phyloP scores from a whole-genome alignment of 2,329 filamentous ascomycete species.

The Claviceps fusiformis region DNA sequence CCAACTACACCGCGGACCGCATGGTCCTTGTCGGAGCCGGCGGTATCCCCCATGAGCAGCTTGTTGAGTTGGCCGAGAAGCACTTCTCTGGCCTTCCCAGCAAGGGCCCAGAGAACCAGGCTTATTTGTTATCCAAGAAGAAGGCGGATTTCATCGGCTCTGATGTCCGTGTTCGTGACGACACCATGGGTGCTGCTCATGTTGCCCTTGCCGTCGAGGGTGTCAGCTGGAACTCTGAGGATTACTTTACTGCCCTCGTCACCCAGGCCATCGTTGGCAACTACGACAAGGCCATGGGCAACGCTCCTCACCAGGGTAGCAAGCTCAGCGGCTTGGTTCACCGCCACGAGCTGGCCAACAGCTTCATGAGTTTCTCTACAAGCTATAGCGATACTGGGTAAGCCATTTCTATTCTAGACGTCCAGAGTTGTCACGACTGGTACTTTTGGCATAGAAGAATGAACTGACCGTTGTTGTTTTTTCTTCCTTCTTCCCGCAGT shows the following conservation, averaged over 20 bases:
- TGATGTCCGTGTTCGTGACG: constrained; percentile 88
- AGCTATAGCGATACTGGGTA: constrained; percentile 99
- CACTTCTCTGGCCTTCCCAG: constrained; percentile 73
- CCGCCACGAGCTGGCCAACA: constrained; percentile 92
- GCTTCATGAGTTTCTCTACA: constrained; percentile 99
- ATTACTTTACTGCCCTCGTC: constrained; percentile 97
- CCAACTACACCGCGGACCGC: constrained; percentile 98
- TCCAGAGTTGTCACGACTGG: constrained; percentile 5
- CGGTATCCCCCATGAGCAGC: constrained; percentile 83
- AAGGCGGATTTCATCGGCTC: constrained; percentile 94
- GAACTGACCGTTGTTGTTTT: not conserved
- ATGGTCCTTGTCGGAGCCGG: constrained; percentile 97
- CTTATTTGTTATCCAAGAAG: constrained; percentile 66
- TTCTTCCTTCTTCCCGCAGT: constrained; percentile 32
- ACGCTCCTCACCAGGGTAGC: constrained; percentile 92
- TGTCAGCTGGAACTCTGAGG: constrained; percentile 98
- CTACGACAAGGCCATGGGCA: constrained; percentile 98
- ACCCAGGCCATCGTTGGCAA: constrained; percentile 98
- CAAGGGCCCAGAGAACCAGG: constrained; percentile 59
- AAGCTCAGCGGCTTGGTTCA: constrained; percentile 92
- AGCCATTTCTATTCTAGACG: constrained; percentile 18
- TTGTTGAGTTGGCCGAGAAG: constrained; percentile 93
- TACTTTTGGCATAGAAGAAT: constrained; percentile 5
- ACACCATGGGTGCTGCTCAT: constrained; percentile 91
- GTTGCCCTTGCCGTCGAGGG: constrained; percentile 97